Evolutionary conservation across 805 yeast species (phyloP).

Genomic region (Myxozyma neotropica): DNA sequence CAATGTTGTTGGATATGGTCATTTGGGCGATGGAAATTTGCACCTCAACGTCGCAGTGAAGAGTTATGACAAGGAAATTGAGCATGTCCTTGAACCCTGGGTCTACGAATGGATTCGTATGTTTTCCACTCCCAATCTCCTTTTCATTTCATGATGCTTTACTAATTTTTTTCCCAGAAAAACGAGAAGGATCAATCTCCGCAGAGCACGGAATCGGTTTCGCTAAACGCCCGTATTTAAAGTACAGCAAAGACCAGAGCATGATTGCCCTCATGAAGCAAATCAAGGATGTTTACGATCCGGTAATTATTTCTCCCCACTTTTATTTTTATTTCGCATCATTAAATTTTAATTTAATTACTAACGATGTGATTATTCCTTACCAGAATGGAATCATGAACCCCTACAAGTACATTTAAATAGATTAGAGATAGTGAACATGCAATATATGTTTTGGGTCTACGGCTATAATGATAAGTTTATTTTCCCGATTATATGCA

Average conservation of each 20-base stretch:
- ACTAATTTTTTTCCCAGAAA: constrained; percentile 39
- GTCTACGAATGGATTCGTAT: constrained; percentile 81
- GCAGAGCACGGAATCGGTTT: constrained; percentile 98
- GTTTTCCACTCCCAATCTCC: constrained; percentile 25
- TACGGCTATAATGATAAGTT: no score
- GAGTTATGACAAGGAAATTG: constrained; percentile 76
- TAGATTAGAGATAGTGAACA: neutral
- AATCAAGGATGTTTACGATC: constrained; percentile 82
- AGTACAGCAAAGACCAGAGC: constrained; percentile 73
- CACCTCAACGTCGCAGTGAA: constrained; percentile 93
- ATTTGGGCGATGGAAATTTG: constrained; percentile 94
- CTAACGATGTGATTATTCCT: no score
- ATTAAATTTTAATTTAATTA: no score
- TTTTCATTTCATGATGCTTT: neutral
- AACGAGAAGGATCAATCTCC: constrained; percentile 79
- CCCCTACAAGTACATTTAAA: constrained; percentile 85
- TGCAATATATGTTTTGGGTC: no score
- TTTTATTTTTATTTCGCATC: neutral
- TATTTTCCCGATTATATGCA: no score
- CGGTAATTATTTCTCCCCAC: constrained; percentile 41
- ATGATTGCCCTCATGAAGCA: constrained; percentile 77
- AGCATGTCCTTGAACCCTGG: constrained; percentile 84
- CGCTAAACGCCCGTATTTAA: constrained; percentile 89
- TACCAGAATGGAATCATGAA: constrained; percentile 81
- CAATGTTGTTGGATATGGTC: constrained; percentile 95